Evolutionary conservation across 306 rosid genomes (phyloP).

Genomic region (Vigna nakashimae): DNA sequence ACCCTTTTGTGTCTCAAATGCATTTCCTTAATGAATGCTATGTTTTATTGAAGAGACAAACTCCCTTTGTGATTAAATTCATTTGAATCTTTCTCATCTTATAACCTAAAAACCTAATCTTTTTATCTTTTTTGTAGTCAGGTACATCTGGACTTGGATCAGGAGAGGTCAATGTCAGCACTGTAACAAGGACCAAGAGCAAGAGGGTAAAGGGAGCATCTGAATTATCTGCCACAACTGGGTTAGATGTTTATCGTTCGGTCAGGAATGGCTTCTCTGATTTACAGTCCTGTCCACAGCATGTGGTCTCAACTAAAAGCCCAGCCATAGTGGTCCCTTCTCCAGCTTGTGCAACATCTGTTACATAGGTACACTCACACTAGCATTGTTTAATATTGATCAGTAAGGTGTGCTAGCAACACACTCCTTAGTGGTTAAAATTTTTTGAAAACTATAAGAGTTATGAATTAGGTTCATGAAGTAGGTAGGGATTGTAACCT

Average conservation of each 20-base stretch:
- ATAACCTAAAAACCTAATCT: constrained; percentile 41
- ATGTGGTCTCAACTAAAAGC: constrained; percentile 63
- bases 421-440: neutral
- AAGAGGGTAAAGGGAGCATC: constrained; percentile 65
- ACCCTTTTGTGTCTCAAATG: neutral
- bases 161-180: constrained; percentile 52
- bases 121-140: constrained; percentile 52
- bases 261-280: constrained; percentile 69
- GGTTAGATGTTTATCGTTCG: constrained; percentile 64
- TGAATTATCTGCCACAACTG: constrained; percentile 59
- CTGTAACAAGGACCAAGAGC: constrained; percentile 52
- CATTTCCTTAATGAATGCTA: constrained; percentile 8
- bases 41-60: neutral
- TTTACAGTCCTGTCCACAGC: constrained; percentile 57
- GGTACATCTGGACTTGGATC: constrained; percentile 57
- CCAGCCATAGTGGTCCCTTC: constrained; percentile 79
- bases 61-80: constrained; percentile 26
- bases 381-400: constrained; percentile 38
- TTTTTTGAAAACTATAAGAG: neutral
- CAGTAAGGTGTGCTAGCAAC: neutral
- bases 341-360: constrained; percentile 47
- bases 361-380: constrained; percentile 40
- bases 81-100: constrained; percentile 18
- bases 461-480: neutral
- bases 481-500: neutral